Conservation (phyloP, 2,329 filamentous ascomycete genomes). For the Fusarium nelsonii region DNA sequence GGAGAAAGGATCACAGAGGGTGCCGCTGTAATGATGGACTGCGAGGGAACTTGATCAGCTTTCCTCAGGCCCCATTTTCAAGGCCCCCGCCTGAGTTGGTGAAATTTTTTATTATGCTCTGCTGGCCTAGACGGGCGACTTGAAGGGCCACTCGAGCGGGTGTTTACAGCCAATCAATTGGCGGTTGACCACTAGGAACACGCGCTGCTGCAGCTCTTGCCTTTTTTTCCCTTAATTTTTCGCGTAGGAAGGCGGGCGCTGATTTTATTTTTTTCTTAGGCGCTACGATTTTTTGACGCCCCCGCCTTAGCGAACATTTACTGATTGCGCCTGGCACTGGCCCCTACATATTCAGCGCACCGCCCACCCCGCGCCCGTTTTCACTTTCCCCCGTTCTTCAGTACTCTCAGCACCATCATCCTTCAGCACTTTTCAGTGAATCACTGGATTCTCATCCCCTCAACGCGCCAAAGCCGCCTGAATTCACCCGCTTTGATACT, state of each 20-base stretch:
- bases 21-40: conserved; percentile 23
- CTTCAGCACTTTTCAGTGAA: conserved; percentile 42
- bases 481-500: conserved; percentile 46
- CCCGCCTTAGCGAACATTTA: conserved; percentile 42
- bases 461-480: conserved; percentile 46
- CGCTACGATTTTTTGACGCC: conserved; percentile 37
- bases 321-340: conserved; percentile 52
- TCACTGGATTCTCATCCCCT: conserved; percentile 35
- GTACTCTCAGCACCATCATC: conserved; percentile 49
- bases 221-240: conserved; percentile 34
- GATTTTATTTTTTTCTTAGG: conserved; percentile 32
- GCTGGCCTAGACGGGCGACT: conserved; percentile 20
- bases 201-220: conserved; percentile 43
- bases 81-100: conserved; percentile 34
- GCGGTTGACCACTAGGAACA: conserved; percentile 36
- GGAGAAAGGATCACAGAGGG: conserved; percentile 4
- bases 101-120: conserved; percentile 34
- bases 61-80: conserved; percentile 36
- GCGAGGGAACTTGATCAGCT: conserved; percentile 9
- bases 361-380: conserved; percentile 52
- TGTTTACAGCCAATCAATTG: conserved; percentile 29
- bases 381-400: conserved; percentile 50
- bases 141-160: conserved; percentile 25
- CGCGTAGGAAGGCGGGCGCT: conserved; percentile 26
- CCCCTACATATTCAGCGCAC: conserved; percentile 55